Evolutionary conservation across 257 asterid species (phyloP).

Genomic region (Solanum okadae): DNA sequence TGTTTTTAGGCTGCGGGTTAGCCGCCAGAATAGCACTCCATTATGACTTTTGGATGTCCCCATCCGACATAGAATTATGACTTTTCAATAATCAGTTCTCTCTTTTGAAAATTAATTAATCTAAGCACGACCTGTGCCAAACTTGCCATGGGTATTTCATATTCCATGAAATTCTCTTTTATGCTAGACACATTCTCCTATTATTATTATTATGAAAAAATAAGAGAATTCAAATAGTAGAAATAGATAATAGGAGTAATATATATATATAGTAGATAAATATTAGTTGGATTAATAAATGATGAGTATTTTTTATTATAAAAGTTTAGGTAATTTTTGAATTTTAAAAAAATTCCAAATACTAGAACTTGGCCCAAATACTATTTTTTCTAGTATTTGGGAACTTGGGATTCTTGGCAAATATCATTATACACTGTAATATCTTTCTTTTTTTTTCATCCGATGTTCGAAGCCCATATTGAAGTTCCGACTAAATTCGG

Average conservation of each 20-base stretch:
- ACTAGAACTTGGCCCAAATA: too few species aligned
- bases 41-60: neutral
- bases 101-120: neutral
- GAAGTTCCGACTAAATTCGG: accelerated
- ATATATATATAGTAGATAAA: too few species aligned
- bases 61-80: neutral
- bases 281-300: neutral
- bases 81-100: neutral
- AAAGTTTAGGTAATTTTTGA: too few species aligned
- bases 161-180: neutral
- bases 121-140: neutral
- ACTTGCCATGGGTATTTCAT: neutral
- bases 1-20: neutral
- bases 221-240: too few species aligned
- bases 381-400: too few species aligned
- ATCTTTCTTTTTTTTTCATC: too few species aligned
- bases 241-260: neutral
- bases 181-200: neutral
- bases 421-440: too few species aligned
- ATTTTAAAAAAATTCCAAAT: too few species aligned
- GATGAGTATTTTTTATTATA: too few species aligned
- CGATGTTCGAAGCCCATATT: accelerated
- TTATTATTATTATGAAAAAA: too few species aligned
- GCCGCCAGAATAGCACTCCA: neutral
- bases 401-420: too few species aligned